Conservation (phyloP, 1,139 yeast genomes). For the Zygoascus hellenicus region DNA sequence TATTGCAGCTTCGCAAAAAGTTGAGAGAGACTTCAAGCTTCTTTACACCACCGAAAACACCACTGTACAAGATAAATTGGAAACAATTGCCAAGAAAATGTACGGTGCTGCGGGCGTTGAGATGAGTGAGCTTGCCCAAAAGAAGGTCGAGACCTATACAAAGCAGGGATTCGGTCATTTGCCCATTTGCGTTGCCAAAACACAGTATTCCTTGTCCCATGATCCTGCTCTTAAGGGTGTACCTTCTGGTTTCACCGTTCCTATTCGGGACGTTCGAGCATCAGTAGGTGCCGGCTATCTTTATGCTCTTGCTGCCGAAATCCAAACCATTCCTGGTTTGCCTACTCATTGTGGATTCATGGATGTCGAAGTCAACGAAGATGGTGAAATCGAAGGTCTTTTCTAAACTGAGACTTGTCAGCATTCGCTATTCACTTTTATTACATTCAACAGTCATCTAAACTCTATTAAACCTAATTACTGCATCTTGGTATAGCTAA, state of each 20-base stretch:
- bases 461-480: neutral
- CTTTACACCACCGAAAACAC: constrained; percentile 64
- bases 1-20: constrained; percentile 59
- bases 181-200: constrained; percentile 96
- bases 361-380: constrained; percentile 91
- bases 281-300: constrained; percentile 96
- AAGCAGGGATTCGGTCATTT: constrained; percentile 86
- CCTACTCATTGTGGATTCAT: constrained; percentile 96
- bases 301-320: constrained; percentile 95
- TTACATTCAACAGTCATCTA: constrained; percentile 7
- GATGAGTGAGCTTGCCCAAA: constrained; percentile 75
- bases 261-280: constrained; percentile 89
- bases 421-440: constrained; percentile 5
- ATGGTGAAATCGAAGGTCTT: constrained; percentile 93
- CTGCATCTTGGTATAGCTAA: constrained; percentile 1
- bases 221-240: constrained; percentile 93
- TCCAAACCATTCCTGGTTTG: constrained; percentile 95
- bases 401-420: constrained; percentile 42
- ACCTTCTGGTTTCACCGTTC: constrained; percentile 90
- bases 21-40: constrained; percentile 53
- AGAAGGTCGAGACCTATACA: constrained; percentile 78
- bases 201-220: constrained; percentile 93
- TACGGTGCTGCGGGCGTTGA: constrained; percentile 92
- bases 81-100: constrained; percentile 80
- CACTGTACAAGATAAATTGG: constrained; percentile 76